Evolutionary conservation across 192 early-diverging fungal genomes (phyloP).

Genomic region (Entomortierella chlamydospora): DNA sequence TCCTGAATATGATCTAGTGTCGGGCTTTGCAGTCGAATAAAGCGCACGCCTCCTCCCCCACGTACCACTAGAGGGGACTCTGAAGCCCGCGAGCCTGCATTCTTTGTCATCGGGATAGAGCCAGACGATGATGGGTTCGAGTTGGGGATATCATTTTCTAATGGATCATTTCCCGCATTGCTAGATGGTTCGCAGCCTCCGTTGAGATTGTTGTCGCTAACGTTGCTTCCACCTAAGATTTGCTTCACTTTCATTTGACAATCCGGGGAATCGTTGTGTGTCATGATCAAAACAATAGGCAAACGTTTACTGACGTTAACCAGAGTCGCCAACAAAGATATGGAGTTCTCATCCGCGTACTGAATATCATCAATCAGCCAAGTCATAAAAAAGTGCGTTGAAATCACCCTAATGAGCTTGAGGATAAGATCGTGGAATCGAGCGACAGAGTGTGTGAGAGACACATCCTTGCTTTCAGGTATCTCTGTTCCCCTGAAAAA

Average conservation of each 20-base stretch:
- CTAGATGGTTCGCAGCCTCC: constrained; percentile 11
- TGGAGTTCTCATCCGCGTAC: constrained; percentile 51
- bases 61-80: constrained; percentile 30
- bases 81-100: constrained; percentile 9
- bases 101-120: constrained; percentile 19
- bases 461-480: constrained; percentile 29
- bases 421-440: constrained; percentile 50
- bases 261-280: constrained; percentile 33
- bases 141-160: constrained; percentile 28
- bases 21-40: constrained; percentile 38
- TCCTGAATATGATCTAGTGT: constrained; percentile 32
- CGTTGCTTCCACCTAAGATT: constrained; percentile 30
- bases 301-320: constrained; percentile 46
- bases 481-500: constrained; percentile 34
- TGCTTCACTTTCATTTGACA: constrained; percentile 45
- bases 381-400: constrained; percentile 54
- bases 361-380: constrained; percentile 53
- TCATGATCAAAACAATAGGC: constrained; percentile 50
- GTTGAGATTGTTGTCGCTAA: constrained; percentile 4
- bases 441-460: constrained; percentile 29
- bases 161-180: constrained; percentile 20
- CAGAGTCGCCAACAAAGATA: constrained; percentile 27
- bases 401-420: constrained; percentile 45
- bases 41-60: constrained; percentile 46
- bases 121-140: background rate